These are phyloP conservation scores for Zymoseptoria tritici DNA, from an alignment of 2,329 filamentous ascomycete species.

Conservation along the genomic window DNA sequence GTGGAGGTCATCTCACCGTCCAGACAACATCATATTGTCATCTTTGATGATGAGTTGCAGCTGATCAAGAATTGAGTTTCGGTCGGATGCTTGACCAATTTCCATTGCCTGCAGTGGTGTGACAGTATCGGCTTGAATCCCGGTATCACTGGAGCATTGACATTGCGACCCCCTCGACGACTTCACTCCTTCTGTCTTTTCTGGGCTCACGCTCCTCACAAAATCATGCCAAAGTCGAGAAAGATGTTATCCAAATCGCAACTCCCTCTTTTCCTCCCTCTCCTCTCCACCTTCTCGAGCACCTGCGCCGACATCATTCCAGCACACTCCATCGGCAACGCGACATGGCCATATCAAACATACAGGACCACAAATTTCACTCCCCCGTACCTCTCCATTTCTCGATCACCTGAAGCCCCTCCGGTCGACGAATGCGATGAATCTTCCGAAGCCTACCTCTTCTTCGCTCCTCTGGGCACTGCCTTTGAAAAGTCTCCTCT, in stretches of 20 bases:
- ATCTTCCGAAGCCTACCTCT: slow-evolving; percentile 6
- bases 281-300: background rate
- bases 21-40: too few species aligned
- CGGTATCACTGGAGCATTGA: too few species aligned
- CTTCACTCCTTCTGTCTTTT: too few species aligned
- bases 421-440: background rate
- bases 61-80: too few species aligned
- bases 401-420: background rate
- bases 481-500: slow-evolving; percentile 11
- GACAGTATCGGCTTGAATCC: too few species aligned
- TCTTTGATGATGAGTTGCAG: too few species aligned
- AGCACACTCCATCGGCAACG: background rate
- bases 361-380: slow-evolving; percentile 12
- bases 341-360: slow-evolving; percentile 8
- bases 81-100: too few species aligned
- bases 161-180: too few species aligned
- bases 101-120: too few species aligned
- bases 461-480: slow-evolving; percentile 17
- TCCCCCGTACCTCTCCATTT: slow-evolving; percentile 7
- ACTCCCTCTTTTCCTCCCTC: background rate
- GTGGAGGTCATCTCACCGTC: too few species aligned
- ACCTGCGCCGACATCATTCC: background rate
- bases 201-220: too few species aligned
- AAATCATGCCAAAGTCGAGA: background rate
- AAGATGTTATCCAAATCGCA: background rate